phyloP scores from a whole-genome alignment of 305 asterid species.

The Vinca major region DNA sequence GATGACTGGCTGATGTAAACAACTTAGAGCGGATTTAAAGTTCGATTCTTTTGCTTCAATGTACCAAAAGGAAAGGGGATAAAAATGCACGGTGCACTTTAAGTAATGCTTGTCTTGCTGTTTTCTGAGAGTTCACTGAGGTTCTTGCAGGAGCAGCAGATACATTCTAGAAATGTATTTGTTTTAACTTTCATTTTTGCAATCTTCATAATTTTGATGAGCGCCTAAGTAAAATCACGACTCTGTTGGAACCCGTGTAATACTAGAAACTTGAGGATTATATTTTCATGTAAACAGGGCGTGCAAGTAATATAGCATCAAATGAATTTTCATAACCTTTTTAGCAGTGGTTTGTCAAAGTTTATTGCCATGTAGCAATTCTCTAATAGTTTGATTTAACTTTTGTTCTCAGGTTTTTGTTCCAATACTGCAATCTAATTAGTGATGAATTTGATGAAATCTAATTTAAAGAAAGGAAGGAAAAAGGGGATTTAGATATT shows the following conservation, averaged over 20 bases:
- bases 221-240: background rate
- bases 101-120: background rate
- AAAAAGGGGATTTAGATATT: too few relatives aligned
- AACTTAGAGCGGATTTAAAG: background rate
- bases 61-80: background rate
- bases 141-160: background rate
- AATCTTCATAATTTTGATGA: background rate
- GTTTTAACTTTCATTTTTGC: background rate
- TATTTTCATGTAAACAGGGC: background rate
- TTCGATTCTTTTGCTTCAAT: background rate
- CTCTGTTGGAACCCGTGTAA: background rate
- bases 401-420: conserved; percentile 35
- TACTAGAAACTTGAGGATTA: background rate
- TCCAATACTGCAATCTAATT: conserved; percentile 49
- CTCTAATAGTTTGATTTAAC: background rate
- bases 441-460: too few relatives aligned
- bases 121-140: background rate
- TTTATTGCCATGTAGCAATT: background rate
- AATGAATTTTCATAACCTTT: background rate
- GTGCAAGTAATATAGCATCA: background rate
- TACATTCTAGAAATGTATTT: background rate
- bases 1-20: background rate
- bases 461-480: too few relatives aligned
- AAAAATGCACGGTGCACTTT: background rate
- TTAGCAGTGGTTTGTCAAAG: background rate